Evolutionary conservation across 768 basidiomycete genomes (phyloP), one percentile per base, ranked within the genome.

Genomic region (Trametes sanguinea): DNA sequence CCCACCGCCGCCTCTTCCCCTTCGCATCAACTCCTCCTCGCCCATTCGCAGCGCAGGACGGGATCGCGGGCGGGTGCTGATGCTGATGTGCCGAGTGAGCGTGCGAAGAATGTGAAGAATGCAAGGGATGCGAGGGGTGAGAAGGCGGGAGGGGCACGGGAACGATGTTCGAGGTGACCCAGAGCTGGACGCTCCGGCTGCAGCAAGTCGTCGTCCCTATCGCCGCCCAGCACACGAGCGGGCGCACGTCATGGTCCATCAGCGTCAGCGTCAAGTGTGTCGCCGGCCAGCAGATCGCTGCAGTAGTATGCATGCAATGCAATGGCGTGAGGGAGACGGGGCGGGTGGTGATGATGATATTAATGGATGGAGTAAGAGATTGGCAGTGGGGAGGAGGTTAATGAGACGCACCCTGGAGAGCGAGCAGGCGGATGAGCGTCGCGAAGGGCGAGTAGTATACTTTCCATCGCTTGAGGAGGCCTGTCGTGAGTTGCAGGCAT

Each of bases 281-380:
- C 3, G 92, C 88, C 2, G 94, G 93, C 95, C 95, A 98, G 76
- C 95, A 98, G 61, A 98, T 95, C 16, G 92, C 92, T 73, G 33
- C n/a, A 29, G 43, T 9, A 4, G 57, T 7, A 27, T 14, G 43
- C 43, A 5, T 9, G 17, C 9, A 14, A 11, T 4, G 30, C 13
- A 27, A n/a, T 42, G 22, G 1, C 44, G 22, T 11, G 40, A 6
- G 33, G 3, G 44, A 7, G 13, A 32, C 1, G 11, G 3, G 48
- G 30, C 22, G 22, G 22, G 22, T 22, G 22, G 22, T 22, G 22
- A 22, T 22, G 22, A 22, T 22, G 22, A 22, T 22, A 22, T 22
- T 22, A 22, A 22, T 22, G 22, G 22, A 37, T 11, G 35, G 35
- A 37, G 6, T 6, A 37, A 37, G 6, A 11, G 11, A 11, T 37